A percentile compares a stretch with the other conserved stretches of the same genome.
Conservation (phyloP, 805 yeast species). For the Wickerhamomyces kurtzmanii region DNA sequence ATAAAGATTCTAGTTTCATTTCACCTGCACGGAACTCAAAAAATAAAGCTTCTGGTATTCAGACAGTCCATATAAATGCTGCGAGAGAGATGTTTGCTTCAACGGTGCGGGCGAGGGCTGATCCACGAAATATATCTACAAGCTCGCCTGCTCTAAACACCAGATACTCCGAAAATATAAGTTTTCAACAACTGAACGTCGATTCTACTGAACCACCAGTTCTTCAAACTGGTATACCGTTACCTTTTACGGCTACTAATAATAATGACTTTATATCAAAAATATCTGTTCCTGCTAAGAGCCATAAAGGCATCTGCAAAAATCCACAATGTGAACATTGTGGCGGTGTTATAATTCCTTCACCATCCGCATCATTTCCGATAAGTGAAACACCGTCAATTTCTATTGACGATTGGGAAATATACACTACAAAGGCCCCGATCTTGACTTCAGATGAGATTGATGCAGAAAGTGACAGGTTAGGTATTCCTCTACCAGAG, state of each 20-base stretch:
- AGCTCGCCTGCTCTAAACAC: background rate
- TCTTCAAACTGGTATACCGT: conserved; percentile 5
- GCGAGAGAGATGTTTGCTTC: conserved; percentile 55
- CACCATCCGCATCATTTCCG: conserved; percentile 61
- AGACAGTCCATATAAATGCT: conserved; percentile 42
- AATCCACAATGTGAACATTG: conserved; percentile 51
- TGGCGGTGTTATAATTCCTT: conserved; percentile 69
- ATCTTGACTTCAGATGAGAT: conserved; percentile 68
- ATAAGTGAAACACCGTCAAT: conserved; percentile 61
- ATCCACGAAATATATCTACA: conserved; percentile 6
- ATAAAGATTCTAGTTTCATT: too few relatives aligned
- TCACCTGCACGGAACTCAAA: too few relatives aligned
- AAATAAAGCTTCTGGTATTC: conserved; percentile 30
- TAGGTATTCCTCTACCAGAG: conserved; percentile 85
- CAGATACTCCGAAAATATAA: background rate
- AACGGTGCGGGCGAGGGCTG: conserved; percentile 24
- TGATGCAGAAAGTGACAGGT: conserved; percentile 46
- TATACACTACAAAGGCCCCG: conserved; percentile 65
- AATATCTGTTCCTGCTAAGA: conserved; percentile 31
- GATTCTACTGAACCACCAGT: conserved; percentile 5
- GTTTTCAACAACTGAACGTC: background rate
- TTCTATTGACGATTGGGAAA: conserved; percentile 63
- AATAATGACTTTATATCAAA: background rate
- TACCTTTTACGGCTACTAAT: conserved; percentile 1
- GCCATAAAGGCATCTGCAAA: conserved; percentile 21